Evolutionary conservation across 345 rosid species (phyloP), one percentile per base, ranked within the genome.

Genomic region (Passiflora organensis): DNA sequence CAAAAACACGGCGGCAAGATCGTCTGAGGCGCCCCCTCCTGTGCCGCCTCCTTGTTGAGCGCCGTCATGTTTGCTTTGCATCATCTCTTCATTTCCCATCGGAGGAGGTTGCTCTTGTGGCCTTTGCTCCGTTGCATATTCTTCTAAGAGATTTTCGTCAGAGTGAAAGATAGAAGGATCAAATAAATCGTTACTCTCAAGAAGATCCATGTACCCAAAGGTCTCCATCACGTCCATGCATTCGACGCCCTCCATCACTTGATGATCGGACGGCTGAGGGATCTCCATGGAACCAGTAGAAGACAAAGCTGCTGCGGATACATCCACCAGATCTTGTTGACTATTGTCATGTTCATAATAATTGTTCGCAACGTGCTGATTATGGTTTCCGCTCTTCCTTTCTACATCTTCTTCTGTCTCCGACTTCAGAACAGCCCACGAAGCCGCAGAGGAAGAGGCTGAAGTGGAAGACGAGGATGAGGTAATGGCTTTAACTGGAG

Each of bases 211-310:
- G 90, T 78, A 89, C 3, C 87, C 88, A 2, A 87, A 80, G 64
- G 70, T 79, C 63, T 87, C 97, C 89, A 86, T 78, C 63, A 80
- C 81, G 51, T 83, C 89, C 76, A 79, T 78, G 72, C 85, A 78
- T 50, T 74, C 84, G 62, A 61, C 78, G 23, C 71, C 84, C 0
- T 66, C 74, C 2, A 63, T 39, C 6, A 55, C 17, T 23, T 6
- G 66, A 28, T 73, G 78, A 18, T 77, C 82, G 5, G 54, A 5
- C 46, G 59, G 53, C 43, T 65, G 78, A 56, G 52, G 21, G 28
- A 86, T 69, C 66, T 86, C 87, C 94, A 84, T 84, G 11, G 95
- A 86, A 6, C 76, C 82, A 14, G 96, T 86, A 34, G 99, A 86
- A 12, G 86, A 80, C 69, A 89, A 62, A 6, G 86, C 79, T 0